A percentile compares a stretch with the other conserved stretches of the same genome.
Conservation (phyloP, 805 yeast species). For the Pichia occidentalis region DNA sequence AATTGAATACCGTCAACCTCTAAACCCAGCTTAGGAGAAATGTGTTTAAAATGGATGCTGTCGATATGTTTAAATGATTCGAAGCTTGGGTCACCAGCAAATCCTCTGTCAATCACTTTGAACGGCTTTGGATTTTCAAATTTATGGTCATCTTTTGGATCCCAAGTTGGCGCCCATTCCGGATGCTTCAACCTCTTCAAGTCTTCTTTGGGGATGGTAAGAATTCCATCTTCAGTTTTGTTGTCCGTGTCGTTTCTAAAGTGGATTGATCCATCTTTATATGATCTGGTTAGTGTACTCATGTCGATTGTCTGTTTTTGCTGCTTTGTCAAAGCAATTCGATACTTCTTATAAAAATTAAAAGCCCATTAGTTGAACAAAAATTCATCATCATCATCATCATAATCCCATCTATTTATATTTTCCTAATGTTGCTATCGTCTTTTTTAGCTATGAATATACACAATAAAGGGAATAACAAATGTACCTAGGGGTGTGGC, state of each 20-base stretch:
- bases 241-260: conserved; percentile 11
- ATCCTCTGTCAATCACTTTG: conserved; percentile 54
- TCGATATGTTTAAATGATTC: conserved; percentile 38
- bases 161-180: conserved; percentile 17
- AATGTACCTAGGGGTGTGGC: too few relatives aligned
- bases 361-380: too few relatives aligned
- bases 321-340: too few relatives aligned
- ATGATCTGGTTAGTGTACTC: conserved; percentile 7
- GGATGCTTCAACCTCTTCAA: conserved; percentile 10
- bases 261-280: conserved; percentile 9
- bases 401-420: too few relatives aligned
- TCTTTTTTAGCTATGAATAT: too few relatives aligned
- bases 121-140: conserved; percentile 41
- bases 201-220: conserved; percentile 9
- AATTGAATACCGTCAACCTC: conserved; percentile 57
- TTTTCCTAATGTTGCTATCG: too few relatives aligned
- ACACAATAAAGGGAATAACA: too few relatives aligned
- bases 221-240: conserved; percentile 5
- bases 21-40: conserved; percentile 67
- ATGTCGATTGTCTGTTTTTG: too few relatives aligned
- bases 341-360: too few relatives aligned
- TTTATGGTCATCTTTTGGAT: conserved; percentile 12
- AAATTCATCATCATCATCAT: too few relatives aligned
- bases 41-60: conserved; percentile 29
- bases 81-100: conserved; percentile 49